Percentiles rank a stretch among this genome's conserved stretches.
phyloP scores from a whole-genome alignment of 805 yeast species.

The Debaryomyces hansenii region DNA sequence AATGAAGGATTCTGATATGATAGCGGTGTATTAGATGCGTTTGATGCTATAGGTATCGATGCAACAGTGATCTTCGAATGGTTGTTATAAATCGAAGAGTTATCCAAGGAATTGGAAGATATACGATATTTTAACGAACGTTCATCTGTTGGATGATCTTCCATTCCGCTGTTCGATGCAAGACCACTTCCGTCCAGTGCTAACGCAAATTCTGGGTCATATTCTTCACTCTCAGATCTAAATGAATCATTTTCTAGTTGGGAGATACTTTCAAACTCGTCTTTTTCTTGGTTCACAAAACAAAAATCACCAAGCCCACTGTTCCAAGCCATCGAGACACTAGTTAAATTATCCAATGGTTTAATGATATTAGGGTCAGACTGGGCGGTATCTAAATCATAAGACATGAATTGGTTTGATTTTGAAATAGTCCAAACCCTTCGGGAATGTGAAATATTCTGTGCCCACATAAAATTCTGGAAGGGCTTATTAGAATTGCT shows the following conservation, averaged over 20 bases:
- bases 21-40: not conserved
- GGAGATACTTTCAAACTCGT: constrained; percentile 35
- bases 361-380: constrained; percentile 23
- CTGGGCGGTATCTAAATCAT: constrained; percentile 25
- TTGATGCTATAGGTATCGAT: not conserved
- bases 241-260: constrained; percentile 1
- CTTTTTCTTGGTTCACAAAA: constrained; percentile 51
- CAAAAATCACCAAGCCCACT: constrained; percentile 47
- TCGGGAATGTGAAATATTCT: constrained; percentile 18
- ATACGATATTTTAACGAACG: not conserved
- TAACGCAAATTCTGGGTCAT: constrained; percentile 2
- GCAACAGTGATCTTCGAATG: not conserved
- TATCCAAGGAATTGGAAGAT: not conserved
- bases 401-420: constrained; percentile 36
- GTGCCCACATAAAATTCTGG: constrained; percentile 45
- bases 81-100: not conserved
- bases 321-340: constrained; percentile 60
- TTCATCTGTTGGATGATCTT: not conserved
- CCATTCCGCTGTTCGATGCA: not conserved
- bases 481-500: constrained; percentile 44
- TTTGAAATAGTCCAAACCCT: constrained; percentile 42
- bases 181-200: not conserved
- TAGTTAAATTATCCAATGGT: constrained; percentile 51
- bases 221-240: not conserved
- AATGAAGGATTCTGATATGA: not conserved